These are phyloP conservation scores for Aspergillus saccharolyticus DNA, from an alignment of 495 filamentous ascomycete species.

Conservation along the genomic window DNA sequence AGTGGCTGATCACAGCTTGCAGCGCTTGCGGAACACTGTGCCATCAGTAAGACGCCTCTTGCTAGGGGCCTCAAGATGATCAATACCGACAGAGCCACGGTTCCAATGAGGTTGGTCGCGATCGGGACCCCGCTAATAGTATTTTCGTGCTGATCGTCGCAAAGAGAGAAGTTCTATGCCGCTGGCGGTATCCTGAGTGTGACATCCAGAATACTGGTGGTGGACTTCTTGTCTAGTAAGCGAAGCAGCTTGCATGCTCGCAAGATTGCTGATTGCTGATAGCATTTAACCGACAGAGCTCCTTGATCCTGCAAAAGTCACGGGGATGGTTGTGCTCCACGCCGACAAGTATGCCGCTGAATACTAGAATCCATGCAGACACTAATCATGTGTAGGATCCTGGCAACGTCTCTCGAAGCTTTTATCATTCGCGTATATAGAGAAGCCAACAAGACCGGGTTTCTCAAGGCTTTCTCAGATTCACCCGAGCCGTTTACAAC, in stretches of 20 bases:
- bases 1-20: slow-evolving; percentile 3
- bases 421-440: slow-evolving; percentile 93
- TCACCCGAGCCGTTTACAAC: slow-evolving; percentile 86
- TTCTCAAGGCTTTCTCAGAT: slow-evolving; percentile 95
- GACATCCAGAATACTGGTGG: slow-evolving; percentile 89
- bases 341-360: slow-evolving; percentile 59
- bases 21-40: slow-evolving; percentile 89
- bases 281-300: slow-evolving; percentile 41
- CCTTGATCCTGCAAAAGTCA: slow-evolving; percentile 77
- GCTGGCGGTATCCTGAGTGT: slow-evolving; percentile 92
- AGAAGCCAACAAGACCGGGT: slow-evolving; percentile 86
- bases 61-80: slow-evolving; percentile 84
- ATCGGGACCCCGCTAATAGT: background rate
- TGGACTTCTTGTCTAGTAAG: slow-evolving; percentile 78
- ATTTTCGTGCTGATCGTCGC: slow-evolving; percentile 16
- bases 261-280: slow-evolving; percentile 9
- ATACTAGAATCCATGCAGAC: background rate
- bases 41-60: slow-evolving; percentile 68
- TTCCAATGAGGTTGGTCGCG: slow-evolving; percentile 55
- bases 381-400: slow-evolving; percentile 45
- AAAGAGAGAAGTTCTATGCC: slow-evolving; percentile 81
- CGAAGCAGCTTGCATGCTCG: background rate
- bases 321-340: slow-evolving; percentile 83
- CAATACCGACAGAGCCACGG: slow-evolving; percentile 89
- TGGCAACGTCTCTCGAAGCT: slow-evolving; percentile 86